phyloP scores from a whole-genome alignment of 306 rosid genomes.

The Argentina anserina region DNA sequence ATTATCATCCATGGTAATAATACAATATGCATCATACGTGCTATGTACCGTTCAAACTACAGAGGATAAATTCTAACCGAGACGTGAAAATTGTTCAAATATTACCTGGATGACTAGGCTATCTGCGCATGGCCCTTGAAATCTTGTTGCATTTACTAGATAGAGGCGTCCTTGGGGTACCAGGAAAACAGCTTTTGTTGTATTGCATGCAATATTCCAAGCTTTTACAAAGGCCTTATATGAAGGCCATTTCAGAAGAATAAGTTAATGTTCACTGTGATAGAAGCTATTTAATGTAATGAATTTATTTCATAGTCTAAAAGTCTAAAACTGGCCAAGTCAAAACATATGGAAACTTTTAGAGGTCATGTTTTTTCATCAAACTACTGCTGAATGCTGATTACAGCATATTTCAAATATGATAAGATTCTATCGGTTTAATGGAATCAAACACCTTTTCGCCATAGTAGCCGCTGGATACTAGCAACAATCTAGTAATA shows the following conservation, averaged over 20 bases:
- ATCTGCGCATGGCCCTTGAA: slow-evolving; percentile 77
- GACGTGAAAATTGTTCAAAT: not conserved
- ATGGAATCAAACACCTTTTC: not conserved
- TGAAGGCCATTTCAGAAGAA: slow-evolving; percentile 32
- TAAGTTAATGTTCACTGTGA: slow-evolving; percentile 5
- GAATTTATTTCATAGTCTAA: not conserved
- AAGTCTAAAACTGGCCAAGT: not conserved
- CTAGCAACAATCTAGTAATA: not conserved
- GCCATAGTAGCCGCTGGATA: not conserved
- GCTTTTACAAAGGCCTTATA: slow-evolving; percentile 77
- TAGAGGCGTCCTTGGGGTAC: slow-evolving; percentile 71
- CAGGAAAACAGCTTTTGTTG: slow-evolving; percentile 65
- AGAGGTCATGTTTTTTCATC: not conserved
- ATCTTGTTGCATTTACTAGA: slow-evolving; percentile 80
- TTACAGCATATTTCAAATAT: not conserved
- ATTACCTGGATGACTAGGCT: slow-evolving; percentile 65
- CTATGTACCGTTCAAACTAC: not conserved
- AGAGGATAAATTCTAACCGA: not conserved
- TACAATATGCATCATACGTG: not conserved
- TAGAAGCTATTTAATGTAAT: not conserved
- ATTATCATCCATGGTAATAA: not conserved
- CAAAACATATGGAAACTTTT: not conserved
- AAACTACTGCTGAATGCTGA: not conserved
- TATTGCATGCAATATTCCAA: slow-evolving; percentile 77
- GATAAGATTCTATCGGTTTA: not conserved